Evolutionary conservation across 129 eudicot genomes (phyloP).

Genomic region (Flaveria brownii): DNA sequence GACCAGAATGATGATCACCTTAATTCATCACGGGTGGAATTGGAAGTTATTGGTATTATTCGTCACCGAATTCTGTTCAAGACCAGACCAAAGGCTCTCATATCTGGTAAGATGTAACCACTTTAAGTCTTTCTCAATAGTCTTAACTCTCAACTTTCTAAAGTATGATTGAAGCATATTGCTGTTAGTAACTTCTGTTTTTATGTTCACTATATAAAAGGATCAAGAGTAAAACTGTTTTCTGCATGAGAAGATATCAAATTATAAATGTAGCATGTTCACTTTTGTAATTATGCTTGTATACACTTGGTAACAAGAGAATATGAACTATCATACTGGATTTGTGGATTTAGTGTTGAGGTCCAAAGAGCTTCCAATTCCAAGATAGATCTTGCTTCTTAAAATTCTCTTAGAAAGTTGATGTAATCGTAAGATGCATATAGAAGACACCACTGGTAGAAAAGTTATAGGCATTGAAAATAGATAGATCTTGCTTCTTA

Average conservation of each 20-base stretch:
- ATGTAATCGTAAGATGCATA: not conserved
- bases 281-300: not conserved
- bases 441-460: not conserved
- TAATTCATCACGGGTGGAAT: constrained; percentile 47
- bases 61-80: constrained; percentile 86
- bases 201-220: not conserved
- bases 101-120: constrained; percentile 52
- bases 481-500: not conserved
- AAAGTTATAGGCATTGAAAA: not conserved
- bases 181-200: not conserved
- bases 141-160: not conserved
- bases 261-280: not conserved
- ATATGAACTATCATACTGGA: not conserved
- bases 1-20: constrained; percentile 36
- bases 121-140: not conserved
- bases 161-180: constrained; percentile 14
- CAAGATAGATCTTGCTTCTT: not conserved
- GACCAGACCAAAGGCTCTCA: constrained; percentile 90
- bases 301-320: not conserved
- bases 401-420: not conserved
- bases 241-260: not conserved
- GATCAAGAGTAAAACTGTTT: not conserved
- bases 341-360: not conserved
- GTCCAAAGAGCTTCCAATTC: not conserved
- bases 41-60: constrained; percentile 84